Base-by-base conservation (phyloP, 805 yeast genomes). In the Candida tibetensis region DNA sequence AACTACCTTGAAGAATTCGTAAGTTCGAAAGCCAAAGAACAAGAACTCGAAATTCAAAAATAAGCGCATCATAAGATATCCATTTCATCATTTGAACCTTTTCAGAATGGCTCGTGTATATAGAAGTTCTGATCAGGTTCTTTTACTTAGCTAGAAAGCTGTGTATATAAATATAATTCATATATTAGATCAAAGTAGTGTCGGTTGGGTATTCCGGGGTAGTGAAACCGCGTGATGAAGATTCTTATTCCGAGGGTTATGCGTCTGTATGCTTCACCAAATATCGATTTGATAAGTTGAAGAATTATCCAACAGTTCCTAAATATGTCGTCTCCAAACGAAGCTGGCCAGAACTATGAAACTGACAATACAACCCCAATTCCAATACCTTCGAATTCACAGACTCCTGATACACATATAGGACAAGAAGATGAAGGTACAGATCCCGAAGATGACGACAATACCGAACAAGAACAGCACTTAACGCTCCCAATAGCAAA, bases 401-500 rank as follows among this genome's bases (percentile, higher is more conserved):
- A 32, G 9, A 39, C 31, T n/a, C 36, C 30, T 5, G 50, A 39
- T 13, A 42, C 32, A 10, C 37, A 32, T 7, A 35, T 35, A 25
- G 44, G 40, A 12, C 42, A 32, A 17, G 44, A 44, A 10, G 42
- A 27, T 4, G 28, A 15, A 10, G 40, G 18, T n/a, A n/a, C 13
- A n/a, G 22, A 17, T 14, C 43, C 34, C 17, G 36, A 30, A 2
- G 42, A 45, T 9, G 46, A 37, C 10, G 36, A 38, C 10, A 42
- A 42, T 14, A 39, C 34, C 6, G 48, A 41, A 15, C 30, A 16
- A 8, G 33, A 28, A 19, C 36, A 28, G 18, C 28, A 25, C 25
- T 29, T 40, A 7, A 15, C 45, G 1, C 58, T 85, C 17, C 95
- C 93, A 4, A 61, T 84, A 28, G 68, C 86, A 2, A 76, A 85